phyloP scores from a whole-genome alignment of 2,329 filamentous ascomycete genomes.

The Xylariaceae sp. region DNA sequence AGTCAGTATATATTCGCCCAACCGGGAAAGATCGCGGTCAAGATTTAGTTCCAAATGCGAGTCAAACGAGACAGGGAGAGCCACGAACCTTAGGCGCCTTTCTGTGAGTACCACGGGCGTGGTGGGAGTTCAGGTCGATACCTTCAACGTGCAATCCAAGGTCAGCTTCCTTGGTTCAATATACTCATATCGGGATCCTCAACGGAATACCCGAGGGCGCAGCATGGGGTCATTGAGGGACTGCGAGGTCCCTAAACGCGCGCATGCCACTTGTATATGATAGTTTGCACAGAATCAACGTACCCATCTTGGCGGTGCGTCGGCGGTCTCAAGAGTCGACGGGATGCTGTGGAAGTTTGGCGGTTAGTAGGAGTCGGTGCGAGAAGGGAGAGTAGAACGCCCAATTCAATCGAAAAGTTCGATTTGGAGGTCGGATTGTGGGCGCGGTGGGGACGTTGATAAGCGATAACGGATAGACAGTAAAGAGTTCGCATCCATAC shows the following conservation, averaged over 20 bases:
- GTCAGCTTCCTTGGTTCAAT: slow-evolving; percentile 61
- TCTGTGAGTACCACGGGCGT: slow-evolving; percentile 72
- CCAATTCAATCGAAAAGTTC: slow-evolving; percentile 11
- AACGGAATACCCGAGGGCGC: slow-evolving; percentile 17
- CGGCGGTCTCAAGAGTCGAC: slow-evolving; percentile 35
- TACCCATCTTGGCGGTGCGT: slow-evolving; percentile 57
- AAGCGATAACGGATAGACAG: slow-evolving; percentile 35
- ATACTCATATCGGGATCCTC: slow-evolving; percentile 51
- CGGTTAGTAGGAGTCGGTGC: slow-evolving; percentile 29
- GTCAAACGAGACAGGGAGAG: neutral
- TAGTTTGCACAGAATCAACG: slow-evolving; percentile 43
- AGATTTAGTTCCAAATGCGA: neutral
- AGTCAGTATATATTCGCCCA: slow-evolving; percentile 5
- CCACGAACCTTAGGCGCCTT: slow-evolving; percentile 69
- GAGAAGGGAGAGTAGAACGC: slow-evolving; percentile 20
- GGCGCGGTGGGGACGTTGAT: slow-evolving; percentile 39
- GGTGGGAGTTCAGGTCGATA: slow-evolving; percentile 69
- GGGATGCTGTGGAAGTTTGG: slow-evolving; percentile 40
- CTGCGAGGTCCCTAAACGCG: slow-evolving; percentile 8
- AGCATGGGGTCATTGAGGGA: slow-evolving; percentile 14
- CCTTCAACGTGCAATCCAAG: slow-evolving; percentile 47
- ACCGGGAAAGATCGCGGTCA: neutral
- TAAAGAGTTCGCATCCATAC: no score
- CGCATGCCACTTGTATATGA: slow-evolving; percentile 22
- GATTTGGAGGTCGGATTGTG: slow-evolving; percentile 28